Base-by-base conservation (phyloP, 1,139 yeast species). In the Lodderomyces orthopsilosis region DNA sequence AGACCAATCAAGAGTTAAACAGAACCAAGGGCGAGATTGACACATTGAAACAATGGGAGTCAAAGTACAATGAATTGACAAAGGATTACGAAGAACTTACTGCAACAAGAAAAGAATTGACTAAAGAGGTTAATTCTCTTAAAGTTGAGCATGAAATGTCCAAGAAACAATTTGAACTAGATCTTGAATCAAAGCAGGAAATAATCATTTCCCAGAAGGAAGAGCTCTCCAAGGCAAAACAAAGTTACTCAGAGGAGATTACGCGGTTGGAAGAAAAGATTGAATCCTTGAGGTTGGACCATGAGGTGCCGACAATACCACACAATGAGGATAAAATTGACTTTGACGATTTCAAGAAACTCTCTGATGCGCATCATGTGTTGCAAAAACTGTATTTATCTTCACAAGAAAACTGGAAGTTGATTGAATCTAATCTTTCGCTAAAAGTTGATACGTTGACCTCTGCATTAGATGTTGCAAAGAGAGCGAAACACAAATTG, bases 371-470 rank as follows among this genome's bases (percentile, higher is more conserved):
- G 13, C 74, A 70, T 47, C 75, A 70, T 48, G 68, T 74, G 13
- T 58, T 86, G 21, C 91, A 85, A 54, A 70, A 77, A 9, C 90
- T 84, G 54, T 84, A 83, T 55, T 68, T 82, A 6, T 74, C 81
- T 18, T 85, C 90, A 0, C 78, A 78, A 42, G 82, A 78, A 44
- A 81, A 79, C 55, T 85, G 90, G 89, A 75, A 78, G 41, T 66
- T 74, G 12, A 75, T 82, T 32, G 91, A 85, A 54, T 64, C 77
- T 23, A 70, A 74, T 28, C 61, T 84, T 43, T 65, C 74, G 40
- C 56, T 62, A 13, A 77, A 78, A 45, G 66, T 81, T 7, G 69
- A 75, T 19, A 62, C 63, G 30, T 62, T 83, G 35, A 73, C 77
- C 32, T 49, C 58, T 14, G 59, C 68, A 3, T 49, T 70, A 2